Base-by-base conservation (phyloP, 73 alveolate species). In the Paramecium caudatum region DNA sequence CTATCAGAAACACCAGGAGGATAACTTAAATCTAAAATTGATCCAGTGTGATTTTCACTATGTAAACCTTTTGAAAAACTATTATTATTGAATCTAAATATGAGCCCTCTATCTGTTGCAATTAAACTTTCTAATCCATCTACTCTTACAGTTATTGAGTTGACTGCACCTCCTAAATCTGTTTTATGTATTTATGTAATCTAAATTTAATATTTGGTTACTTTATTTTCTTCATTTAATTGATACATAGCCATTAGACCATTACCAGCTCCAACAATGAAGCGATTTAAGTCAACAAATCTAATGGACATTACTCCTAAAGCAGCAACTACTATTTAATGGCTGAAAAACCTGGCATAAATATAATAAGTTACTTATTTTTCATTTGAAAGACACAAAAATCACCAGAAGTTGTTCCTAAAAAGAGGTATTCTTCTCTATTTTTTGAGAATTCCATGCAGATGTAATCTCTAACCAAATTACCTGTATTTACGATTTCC, bases 361-460 rank as follows among this genome's bases (percentile, higher is more conserved):
- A n/a, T 4, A 37, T 33, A 3, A 32, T 94, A 6, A 94, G 92
- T 8, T 87, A 87, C 69, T 93, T 90, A 82, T 94, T 95, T 83
- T 96, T 96, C 81, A 97, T 97, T 27, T 93, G 86, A 91, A 95
- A 95, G 55, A 96, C 94, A 41, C 95, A 93, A 61, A 97, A 96
- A 78, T 97, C 99, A 25, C 99, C 99, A 62, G 98, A 92, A 10
- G 98, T 61, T 12, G 99, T 94, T 19, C 99, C 99, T 21, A 99
- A 98, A 68, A 90, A 96, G 61, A 97, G 90, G 91, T 92, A 97
- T 74, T 96, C 97, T 82, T 97, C 98, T 55, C 95, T 92, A 39
- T 95, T 96, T 82, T 93, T 92, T 5, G 98, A 92, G 91, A 97
- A 97, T 13, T 95, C 98, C 47, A 97, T 70, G 45, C 98, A 95